Evolutionary conservation across 2,329 filamentous ascomycete genomes (phyloP).

Genomic region (Elsinoe ampelina): DNA sequence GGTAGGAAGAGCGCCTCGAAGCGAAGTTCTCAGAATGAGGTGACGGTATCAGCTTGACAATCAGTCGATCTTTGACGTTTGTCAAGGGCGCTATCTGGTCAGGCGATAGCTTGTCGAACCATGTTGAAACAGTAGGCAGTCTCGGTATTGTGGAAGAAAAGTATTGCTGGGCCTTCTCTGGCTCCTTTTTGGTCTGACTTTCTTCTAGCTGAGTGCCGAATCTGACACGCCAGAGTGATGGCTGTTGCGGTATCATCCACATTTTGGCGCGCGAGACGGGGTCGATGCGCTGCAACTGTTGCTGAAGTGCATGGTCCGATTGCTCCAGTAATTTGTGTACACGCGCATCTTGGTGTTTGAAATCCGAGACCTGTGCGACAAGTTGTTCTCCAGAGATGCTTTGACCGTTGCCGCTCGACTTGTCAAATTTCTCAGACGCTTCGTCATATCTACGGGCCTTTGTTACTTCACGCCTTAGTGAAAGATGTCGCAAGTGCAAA

Average conservation of each 20-base stretch:
- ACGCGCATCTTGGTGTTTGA: too few relatives aligned
- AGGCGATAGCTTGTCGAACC: not conserved
- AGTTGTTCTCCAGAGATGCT: too few relatives aligned
- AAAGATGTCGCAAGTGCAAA: too few relatives aligned
- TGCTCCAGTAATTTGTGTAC: too few relatives aligned
- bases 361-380: too few relatives aligned
- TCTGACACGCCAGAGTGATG: not conserved
- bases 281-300: too few relatives aligned
- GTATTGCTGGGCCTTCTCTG: not conserved
- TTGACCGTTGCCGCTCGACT: too few relatives aligned
- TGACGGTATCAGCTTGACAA: constrained; percentile 14
- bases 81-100: not conserved
- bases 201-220: not conserved
- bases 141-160: not conserved
- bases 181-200: not conserved
- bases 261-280: not conserved
- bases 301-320: too few relatives aligned
- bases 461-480: too few relatives aligned
- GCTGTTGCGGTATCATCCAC: not conserved
- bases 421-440: too few relatives aligned
- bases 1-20: not conserved
- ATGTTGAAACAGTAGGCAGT: not conserved
- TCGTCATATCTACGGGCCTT: too few relatives aligned
- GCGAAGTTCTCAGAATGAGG: constrained; percentile 2
- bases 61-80: not conserved